Base-by-base conservation (phyloP, 2,329 filamentous ascomycete genomes). In the Salinomyces thailandicus region DNA sequence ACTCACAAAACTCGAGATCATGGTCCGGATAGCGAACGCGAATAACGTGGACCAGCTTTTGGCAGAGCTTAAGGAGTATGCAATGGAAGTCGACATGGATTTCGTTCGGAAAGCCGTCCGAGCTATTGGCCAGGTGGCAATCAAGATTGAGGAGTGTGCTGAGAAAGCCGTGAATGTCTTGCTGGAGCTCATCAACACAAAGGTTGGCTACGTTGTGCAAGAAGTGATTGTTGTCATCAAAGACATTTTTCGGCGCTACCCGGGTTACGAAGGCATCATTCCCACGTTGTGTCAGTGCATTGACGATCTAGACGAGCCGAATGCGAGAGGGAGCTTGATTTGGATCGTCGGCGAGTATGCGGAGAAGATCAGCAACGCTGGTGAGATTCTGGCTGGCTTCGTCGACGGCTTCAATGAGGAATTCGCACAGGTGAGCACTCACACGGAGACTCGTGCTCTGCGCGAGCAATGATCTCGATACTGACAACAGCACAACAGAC, bases 311-410 rank as follows among this genome's bases (percentile, higher is more conserved):
- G 91, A 98, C 55, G 91, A 98, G 61, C 87, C 89, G 1, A 80
- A 86, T 51, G 91, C 91, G 5, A 72, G 91, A 53, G 87, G 83
- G 2, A 82, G 89, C 15, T 67, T 98, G 41, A 96, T 98, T 54
- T 98, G 91, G 91, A 96, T 98, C 49, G 89, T 98, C 5, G 91
- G 91, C 49, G 91, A 98, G 60, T 98, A 98, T 58, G 91, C 91
- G 1, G 91, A 98, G 67, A 98, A 98, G 71, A 98, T 98, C 55
- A 93, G 77, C 65, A 96, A 98, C 52, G 91, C 91, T n/a, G 86
- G 87, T 46, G 85, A 96, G 50, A 96, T 98, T 44, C 63, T 98
- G 41, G 73, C 78, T 35, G 79, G 82, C 13, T 98, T 98, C 55
- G 89, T 95, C 9, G 91, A 96, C 38, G 81, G 79, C 1, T 96